Evolutionary conservation across 345 rosid species (phyloP), one percentile per base, ranked within the genome.

Genomic region (Eucalyptus curtisii): DNA sequence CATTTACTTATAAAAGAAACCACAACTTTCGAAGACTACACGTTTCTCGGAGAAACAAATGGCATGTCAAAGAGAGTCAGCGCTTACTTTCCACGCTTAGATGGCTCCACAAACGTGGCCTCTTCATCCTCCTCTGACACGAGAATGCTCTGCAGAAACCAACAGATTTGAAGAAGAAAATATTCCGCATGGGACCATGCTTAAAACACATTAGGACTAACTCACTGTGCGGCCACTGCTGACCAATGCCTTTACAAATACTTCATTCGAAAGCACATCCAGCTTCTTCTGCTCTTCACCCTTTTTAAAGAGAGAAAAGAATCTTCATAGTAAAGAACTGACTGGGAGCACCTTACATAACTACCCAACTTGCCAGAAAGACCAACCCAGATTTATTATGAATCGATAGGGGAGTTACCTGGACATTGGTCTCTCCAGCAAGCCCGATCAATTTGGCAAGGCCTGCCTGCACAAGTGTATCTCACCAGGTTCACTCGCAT

Each of bases 221-320:
- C 98, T 94, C 90, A 97, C 99, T 7, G 99, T 97, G 91, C 98
- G 93, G 71, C 99, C 98, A 90, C 99, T 97, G 98, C 99, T 97
- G 33, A 95, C 93, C 89, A 98, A 94, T 89, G 99, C 99, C 91
- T 98, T 98, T 90, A 97, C 80, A 91, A 97, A 98, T 55, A 98
- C 99, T 66, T 98, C 98, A 87, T 98, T 98, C 8, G 99, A 98
- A 64, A 98, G 99, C 86, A 98, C 99, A 93, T 98, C 99, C 88
- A 98, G 92, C 79, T 98, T 97, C 97, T 98, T 98, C 92, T 98
- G 99, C 93, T 98, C 99, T 90, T 98, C 99, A 86, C 99, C 99
- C 99, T 96, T 88, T 61, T 66, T 11, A 44, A 44, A 71, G 86
- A 84, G 52, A 76, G 44, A 40, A 85, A n/a, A 49, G 48, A 81